These are phyloP conservation scores for Ascoidea tarda DNA, from an alignment of 805 yeast genomes.

Conservation along the genomic window DNA sequence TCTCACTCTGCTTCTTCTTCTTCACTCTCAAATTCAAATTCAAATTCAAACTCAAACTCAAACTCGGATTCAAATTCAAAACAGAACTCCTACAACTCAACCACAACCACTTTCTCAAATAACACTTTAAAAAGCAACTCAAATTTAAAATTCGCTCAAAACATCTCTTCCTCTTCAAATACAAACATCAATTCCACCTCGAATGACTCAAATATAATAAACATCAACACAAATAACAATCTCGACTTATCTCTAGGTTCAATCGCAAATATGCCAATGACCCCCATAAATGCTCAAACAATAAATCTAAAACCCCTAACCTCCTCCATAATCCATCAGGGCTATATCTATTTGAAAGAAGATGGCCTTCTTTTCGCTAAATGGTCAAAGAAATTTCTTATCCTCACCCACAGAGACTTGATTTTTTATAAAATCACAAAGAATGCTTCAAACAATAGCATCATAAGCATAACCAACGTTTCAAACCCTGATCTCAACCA, in stretches of 20 bases:
- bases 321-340: slow-evolving; percentile 9
- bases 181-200: neutral
- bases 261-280: neutral
- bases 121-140: neutral
- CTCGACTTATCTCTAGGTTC: no score
- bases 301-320: slow-evolving; percentile 3
- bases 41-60: neutral
- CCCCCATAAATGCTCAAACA: neutral
- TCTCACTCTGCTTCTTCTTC: neutral
- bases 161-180: neutral
- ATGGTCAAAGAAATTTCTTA: slow-evolving; percentile 10
- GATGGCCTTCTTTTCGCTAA: slow-evolving; percentile 10
- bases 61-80: neutral
- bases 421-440: slow-evolving; percentile 9
- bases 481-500: slow-evolving; percentile 8
- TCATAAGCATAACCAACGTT: slow-evolving; percentile 8
- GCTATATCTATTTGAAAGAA: slow-evolving; percentile 9
- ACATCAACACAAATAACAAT: no score
- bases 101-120: neutral
- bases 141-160: no score
- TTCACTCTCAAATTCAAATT: neutral
- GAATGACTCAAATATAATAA: no score
- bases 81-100: neutral
- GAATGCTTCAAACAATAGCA: slow-evolving; percentile 1
- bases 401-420: slow-evolving; percentile 8